phyloP scores from a whole-genome alignment of 805 yeast species.

The Nakazawaea holstii region DNA sequence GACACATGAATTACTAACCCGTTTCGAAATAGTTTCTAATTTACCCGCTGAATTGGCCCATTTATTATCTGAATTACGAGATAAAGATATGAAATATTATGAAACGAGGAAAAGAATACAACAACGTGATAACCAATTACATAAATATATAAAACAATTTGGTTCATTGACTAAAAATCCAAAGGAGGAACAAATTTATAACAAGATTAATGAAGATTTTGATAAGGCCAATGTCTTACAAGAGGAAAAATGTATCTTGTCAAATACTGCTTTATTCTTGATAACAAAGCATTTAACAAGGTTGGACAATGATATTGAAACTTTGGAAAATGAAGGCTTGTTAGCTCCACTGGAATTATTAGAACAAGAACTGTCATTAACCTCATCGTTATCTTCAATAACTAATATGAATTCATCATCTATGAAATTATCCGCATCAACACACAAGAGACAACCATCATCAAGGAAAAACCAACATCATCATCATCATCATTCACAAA shows the following conservation, averaged over 20 bases:
- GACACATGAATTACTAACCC: no score
- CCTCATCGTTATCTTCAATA: not conserved
- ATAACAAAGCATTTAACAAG: slow-evolving; percentile 69
- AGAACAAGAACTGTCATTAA: slow-evolving; percentile 11
- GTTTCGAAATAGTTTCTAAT: slow-evolving; percentile 62
- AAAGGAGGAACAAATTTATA: slow-evolving; percentile 63
- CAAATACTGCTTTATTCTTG: slow-evolving; percentile 78
- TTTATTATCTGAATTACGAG: slow-evolving; percentile 70
- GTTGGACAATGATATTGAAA: slow-evolving; percentile 70
- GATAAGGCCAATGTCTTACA: slow-evolving; percentile 57
- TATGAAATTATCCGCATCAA: not conserved
- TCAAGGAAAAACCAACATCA: not conserved
- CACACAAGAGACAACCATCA: slow-evolving; percentile 4
- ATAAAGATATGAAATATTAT: slow-evolving; percentile 58
- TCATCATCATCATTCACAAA: not conserved
- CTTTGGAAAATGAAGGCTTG: slow-evolving; percentile 76
- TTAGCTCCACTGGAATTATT: slow-evolving; percentile 45
- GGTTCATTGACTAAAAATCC: slow-evolving; percentile 81
- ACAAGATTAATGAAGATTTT: slow-evolving; percentile 66
- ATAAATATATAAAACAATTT: slow-evolving; percentile 74
- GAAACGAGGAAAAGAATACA: slow-evolving; percentile 63
- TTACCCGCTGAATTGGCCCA: slow-evolving; percentile 84
- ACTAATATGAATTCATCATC: not conserved
- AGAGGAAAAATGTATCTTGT: slow-evolving; percentile 68
- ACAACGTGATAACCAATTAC: slow-evolving; percentile 73